Evolutionary conservation across 2,329 filamentous ascomycete genomes (phyloP), one percentile per base, ranked within the genome.

Genomic region (Aspergillus sp.): DNA sequence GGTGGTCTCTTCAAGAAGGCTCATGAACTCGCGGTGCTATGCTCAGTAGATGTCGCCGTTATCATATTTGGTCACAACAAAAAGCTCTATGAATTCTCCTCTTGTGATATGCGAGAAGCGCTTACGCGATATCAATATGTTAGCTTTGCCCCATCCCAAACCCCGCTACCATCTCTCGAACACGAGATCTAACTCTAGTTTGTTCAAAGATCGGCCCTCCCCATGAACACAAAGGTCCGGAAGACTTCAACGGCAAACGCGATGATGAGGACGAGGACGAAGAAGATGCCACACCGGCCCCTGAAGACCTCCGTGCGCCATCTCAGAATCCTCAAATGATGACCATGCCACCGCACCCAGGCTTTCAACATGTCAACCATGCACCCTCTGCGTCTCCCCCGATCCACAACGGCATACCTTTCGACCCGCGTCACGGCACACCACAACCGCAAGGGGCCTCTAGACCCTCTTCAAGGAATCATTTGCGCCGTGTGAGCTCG

Each of bases 1-100:
- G 95, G 93, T 68, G 95, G 95, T 69, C 83, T 99, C 49, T 99
- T 99, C 85, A 99, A 99, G 82, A 99, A 99, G 85, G 95, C 95
- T 53, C 93, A 99, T 76, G 95, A 99, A 83, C 85, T 99, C 52
- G 96, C 93, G 53, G 95, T 99, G 47, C 88, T 99, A 62, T 99
- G 95, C 76, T 97, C 93, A 39, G 95, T 99, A 73, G 95, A 99
- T 75, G 95, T 99, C 66, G 95, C 95, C 41, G 95, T 99, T 70
- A 95, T 99, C 75, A 97, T 99, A 70, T 98, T 98, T 72, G 93
- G 93, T 63, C 93, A 91, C 78, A 99, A 99, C 78, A 99, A 98
- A 83, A 98, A 98, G 80, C 84, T 99, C 24, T 97, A 98, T 77
- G 92, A 99, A 76, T 99, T 96, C 75, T 98, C 93, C 12, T 98